Conservation (phyloP, 805 yeast species). For the Candida patagonica region DNA sequence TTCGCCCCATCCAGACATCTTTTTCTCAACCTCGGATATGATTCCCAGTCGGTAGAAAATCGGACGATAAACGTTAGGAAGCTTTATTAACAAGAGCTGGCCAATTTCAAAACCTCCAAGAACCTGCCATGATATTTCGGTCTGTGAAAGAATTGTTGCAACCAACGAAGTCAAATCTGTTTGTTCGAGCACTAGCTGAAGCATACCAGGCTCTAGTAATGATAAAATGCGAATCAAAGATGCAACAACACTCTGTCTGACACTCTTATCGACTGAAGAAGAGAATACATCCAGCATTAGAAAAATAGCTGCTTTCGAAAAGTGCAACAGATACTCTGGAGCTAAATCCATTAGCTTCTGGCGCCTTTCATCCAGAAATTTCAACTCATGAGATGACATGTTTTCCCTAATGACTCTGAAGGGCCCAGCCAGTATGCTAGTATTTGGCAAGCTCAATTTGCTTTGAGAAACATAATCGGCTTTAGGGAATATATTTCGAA, state of each 20-base stretch:
- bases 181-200: slow-evolving; percentile 16
- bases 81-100: slow-evolving; percentile 34
- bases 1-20: slow-evolving; percentile 9
- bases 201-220: slow-evolving; percentile 26
- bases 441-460: neutral
- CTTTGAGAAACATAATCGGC: neutral
- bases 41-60: slow-evolving; percentile 67
- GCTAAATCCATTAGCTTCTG: slow-evolving; percentile 28
- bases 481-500: slow-evolving; percentile 50
- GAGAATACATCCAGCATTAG: slow-evolving; percentile 57
- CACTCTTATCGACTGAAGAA: slow-evolving; percentile 58
- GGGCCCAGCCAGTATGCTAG: slow-evolving; percentile 12
- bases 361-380: slow-evolving; percentile 2
- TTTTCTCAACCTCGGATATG: slow-evolving; percentile 37
- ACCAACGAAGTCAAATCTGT: slow-evolving; percentile 24
- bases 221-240: slow-evolving; percentile 44
- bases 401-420: slow-evolving; percentile 22
- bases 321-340: slow-evolving; percentile 14
- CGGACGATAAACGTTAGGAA: slow-evolving; percentile 36
- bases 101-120: slow-evolving; percentile 45
- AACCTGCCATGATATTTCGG: slow-evolving; percentile 30
- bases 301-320: slow-evolving; percentile 15
- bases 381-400: slow-evolving; percentile 12
- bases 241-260: slow-evolving; percentile 49
- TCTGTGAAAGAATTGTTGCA: slow-evolving; percentile 24